Evolutionary conservation across 2,329 filamentous ascomycete species (phyloP).

Genomic region (Rutstroemia sp.): DNA sequence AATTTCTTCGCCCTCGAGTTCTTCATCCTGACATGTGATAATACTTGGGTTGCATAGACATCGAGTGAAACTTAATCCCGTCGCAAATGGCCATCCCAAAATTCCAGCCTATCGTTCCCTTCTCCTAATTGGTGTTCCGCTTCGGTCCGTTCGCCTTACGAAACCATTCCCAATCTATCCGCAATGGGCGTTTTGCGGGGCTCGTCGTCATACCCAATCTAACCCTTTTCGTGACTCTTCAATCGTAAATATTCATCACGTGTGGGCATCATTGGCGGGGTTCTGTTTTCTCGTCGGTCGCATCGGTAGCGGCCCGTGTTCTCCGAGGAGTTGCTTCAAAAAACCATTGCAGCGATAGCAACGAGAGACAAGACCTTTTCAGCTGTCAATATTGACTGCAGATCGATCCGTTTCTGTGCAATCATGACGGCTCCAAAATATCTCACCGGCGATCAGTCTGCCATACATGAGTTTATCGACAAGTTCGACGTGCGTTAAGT

Average conservation of each 20-base stretch:
- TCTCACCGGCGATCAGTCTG: slow-evolving; percentile 71
- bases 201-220: background rate
- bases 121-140: background rate
- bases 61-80: too few species aligned
- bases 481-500: slow-evolving; percentile 75
- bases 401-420: background rate
- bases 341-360: background rate
- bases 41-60: too few species aligned
- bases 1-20: too few species aligned
- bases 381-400: background rate
- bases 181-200: background rate
- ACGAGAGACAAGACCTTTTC: background rate
- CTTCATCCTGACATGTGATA: background rate
- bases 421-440: slow-evolving; percentile 40
- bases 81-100: too few species aligned
- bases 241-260: background rate
- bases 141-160: background rate
- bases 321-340: background rate
- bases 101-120: background rate
- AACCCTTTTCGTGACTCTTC: background rate
- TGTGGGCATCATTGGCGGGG: background rate
- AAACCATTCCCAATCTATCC: background rate
- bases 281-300: background rate
- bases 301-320: background rate
- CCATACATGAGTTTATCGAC: slow-evolving; percentile 76